A percentile compares a stretch with the other conserved stretches of the same genome.
These are phyloP conservation scores for Trichoderma guizhouense DNA, from an alignment of 2,329 filamentous ascomycete genomes.

Conservation along the genomic window DNA sequence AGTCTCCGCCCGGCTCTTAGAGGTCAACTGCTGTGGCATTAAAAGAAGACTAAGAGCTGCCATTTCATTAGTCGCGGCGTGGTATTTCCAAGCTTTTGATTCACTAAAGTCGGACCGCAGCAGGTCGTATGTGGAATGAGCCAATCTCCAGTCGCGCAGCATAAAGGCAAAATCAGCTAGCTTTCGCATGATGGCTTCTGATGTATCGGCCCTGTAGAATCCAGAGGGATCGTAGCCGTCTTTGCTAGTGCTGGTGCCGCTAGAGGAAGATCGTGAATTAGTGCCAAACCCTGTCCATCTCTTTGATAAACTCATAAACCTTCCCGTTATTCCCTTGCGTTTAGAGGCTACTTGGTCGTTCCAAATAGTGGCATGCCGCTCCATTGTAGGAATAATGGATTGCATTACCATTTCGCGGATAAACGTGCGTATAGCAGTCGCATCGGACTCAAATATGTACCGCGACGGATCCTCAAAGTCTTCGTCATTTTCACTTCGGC, in stretches of 20 bases:
- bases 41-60: conserved; percentile 79
- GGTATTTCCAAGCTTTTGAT: conserved; percentile 95
- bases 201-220: conserved; percentile 78
- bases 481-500: conserved; percentile 63
- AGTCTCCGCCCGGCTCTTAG: conserved; percentile 74
- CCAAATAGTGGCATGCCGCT: conserved; percentile 85
- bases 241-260: conserved; percentile 46
- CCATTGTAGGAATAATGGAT: conserved; percentile 94
- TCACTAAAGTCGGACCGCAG: conserved; percentile 85
- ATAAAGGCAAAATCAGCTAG: conserved; percentile 95
- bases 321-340: conserved; percentile 80
- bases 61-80: conserved; percentile 95
- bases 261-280: conserved; percentile 57
- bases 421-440: conserved; percentile 81
- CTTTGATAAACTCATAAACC: conserved; percentile 92
- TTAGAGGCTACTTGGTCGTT: conserved; percentile 95
- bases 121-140: conserved; percentile 87
- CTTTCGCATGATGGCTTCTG: conserved; percentile 89
- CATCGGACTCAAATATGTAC: conserved; percentile 90
- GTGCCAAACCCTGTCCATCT: conserved; percentile 81
- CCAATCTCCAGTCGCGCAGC: conserved; percentile 92
- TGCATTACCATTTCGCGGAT: conserved; percentile 93
- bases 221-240: conserved; percentile 78
- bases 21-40: conserved; percentile 65
- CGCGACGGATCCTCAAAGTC: conserved; percentile 67